Evolutionary conservation across 108 stramenopile species (phyloP), one percentile per base, ranked within the genome.

Genomic region (Skeletonema grethae): DNA sequence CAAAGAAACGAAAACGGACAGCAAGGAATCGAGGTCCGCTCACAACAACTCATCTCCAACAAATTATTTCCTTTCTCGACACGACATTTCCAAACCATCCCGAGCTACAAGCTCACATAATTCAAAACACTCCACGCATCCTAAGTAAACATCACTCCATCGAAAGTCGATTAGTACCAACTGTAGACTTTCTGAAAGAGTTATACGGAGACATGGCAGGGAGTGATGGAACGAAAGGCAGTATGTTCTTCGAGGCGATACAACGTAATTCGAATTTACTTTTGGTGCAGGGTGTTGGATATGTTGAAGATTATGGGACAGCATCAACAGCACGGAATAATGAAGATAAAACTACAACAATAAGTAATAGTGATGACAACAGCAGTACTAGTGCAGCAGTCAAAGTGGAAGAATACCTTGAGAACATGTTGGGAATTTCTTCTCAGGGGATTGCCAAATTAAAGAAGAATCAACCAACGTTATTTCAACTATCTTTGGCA

Each of bases 51-150:
- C 82, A 84, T 61, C 61, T 93, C 2, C 50, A 72, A 20, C 56
- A 60, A n/a, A 87, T 93, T 16, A 45, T 89, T 8, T 69, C 86
- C 32, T 90, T 90, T 73, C 72, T 92, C 48, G 79, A 85, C 34
- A 48, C 9, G 2, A 43, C 57, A 1, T 84, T 88, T 34, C 70
- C 75, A 20, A 36, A 63, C 9, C 67, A 85, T 46, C 67, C 65
- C 25, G 46, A 75, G 10, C 32, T 81, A 69, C 73, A 74, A 34
- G 65, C 67, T 30, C 67, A 43, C 1, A 76, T 94, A 20, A 22
- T 94, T 3, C 85, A 88, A 67, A 58, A 64, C 11, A 67, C 78
- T 38, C 93, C 93, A 9, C 76, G 93, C 7, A 95, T 95, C 15
- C 63, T 95, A 9, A 79, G 89, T 6, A 84, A 86, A 65, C 43